phyloP scores from a whole-genome alignment of 805 yeast species.

The Candida sakaeoensis region DNA sequence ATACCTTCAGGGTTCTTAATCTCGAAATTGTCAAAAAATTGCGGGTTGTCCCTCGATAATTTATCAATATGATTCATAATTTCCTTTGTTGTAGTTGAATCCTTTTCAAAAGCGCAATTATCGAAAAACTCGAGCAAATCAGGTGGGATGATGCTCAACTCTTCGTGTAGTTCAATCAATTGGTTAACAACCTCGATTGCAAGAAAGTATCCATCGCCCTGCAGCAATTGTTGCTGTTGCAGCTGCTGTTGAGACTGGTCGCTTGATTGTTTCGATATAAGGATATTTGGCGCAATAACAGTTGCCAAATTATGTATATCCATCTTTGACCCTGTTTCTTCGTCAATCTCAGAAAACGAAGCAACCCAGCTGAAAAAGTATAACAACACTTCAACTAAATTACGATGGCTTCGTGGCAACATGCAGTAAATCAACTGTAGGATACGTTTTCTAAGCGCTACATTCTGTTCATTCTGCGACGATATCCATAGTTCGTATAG shows the following conservation, averaged over 20 bases:
- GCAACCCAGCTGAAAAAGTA: constrained; percentile 93
- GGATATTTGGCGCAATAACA: constrained; percentile 88
- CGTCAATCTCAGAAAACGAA: constrained; percentile 89
- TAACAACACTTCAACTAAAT: constrained; percentile 78
- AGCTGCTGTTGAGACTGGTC: too few species aligned
- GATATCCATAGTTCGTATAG: constrained; percentile 77
- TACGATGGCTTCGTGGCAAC: constrained; percentile 79
- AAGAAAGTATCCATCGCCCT: constrained; percentile 72
- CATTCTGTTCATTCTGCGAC: constrained; percentile 52
- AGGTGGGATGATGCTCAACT: constrained; percentile 70
- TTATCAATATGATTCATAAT: constrained; percentile 32
- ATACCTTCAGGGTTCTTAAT: constrained; percentile 15
- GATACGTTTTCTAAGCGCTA: constrained; percentile 46
- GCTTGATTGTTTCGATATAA: constrained; percentile 54
- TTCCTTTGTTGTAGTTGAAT: constrained; percentile 32
- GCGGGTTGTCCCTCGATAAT: constrained; percentile 27
- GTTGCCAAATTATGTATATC: constrained; percentile 93
- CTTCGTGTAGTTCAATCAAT: constrained; percentile 77
- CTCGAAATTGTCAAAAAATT: constrained; percentile 21
- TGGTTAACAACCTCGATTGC: constrained; percentile 89
- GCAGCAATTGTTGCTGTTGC: constrained; percentile 13
- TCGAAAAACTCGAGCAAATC: constrained; percentile 53
- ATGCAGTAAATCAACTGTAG: constrained; percentile 66
- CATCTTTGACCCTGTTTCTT: constrained; percentile 86
- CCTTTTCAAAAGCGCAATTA: constrained; percentile 23